A percentile compares a stretch with the other conserved stretches of the same genome.
These are phyloP conservation scores for Puccinia hordei DNA, from an alignment of 1,284 basidiomycete genomes.

Conservation along the genomic window DNA sequence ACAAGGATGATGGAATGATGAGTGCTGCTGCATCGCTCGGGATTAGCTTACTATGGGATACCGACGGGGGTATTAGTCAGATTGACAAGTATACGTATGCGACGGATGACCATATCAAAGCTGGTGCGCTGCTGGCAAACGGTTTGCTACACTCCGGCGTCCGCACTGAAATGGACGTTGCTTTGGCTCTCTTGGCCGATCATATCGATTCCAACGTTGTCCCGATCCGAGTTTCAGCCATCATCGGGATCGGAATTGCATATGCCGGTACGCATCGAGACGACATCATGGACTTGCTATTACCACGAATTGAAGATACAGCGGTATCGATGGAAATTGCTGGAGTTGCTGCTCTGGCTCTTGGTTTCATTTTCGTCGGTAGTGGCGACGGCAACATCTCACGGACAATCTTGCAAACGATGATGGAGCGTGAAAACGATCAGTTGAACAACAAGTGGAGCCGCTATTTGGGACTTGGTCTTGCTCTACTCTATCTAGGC, in stretches of 20 bases:
- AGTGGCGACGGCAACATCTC: constrained; percentile 93
- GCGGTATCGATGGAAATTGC: constrained; percentile 83
- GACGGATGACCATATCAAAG: constrained; percentile 94
- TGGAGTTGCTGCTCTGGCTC: constrained; percentile 78
- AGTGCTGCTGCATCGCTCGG: constrained; percentile 93
- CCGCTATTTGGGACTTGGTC: constrained; percentile 82
- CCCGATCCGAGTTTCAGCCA: constrained; percentile 80
- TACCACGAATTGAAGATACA: constrained; percentile 82
- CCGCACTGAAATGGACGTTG: constrained; percentile 89
- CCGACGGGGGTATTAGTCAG: constrained; percentile 84
- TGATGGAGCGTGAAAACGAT: constrained; percentile 83
- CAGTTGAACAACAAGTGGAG: constrained; percentile 89
- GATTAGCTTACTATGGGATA: constrained; percentile 92
- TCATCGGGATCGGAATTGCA: constrained; percentile 79
- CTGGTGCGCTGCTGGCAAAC: constrained; percentile 90
- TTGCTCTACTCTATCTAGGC: constrained; percentile 81
- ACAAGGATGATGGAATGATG: constrained; percentile 96
- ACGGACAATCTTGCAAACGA: constrained; percentile 81
- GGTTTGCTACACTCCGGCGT: constrained; percentile 89
- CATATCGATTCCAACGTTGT: constrained; percentile 86
- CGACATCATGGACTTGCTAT: constrained; percentile 75
- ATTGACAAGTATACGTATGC: constrained; percentile 99
- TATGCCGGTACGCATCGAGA: constrained; percentile 90
- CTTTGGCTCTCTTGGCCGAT: constrained; percentile 85
- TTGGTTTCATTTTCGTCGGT: constrained; percentile 94